Evolutionary conservation across 176 grass and related monocot species (phyloP).

Genomic region (Carex myosuroides): DNA sequence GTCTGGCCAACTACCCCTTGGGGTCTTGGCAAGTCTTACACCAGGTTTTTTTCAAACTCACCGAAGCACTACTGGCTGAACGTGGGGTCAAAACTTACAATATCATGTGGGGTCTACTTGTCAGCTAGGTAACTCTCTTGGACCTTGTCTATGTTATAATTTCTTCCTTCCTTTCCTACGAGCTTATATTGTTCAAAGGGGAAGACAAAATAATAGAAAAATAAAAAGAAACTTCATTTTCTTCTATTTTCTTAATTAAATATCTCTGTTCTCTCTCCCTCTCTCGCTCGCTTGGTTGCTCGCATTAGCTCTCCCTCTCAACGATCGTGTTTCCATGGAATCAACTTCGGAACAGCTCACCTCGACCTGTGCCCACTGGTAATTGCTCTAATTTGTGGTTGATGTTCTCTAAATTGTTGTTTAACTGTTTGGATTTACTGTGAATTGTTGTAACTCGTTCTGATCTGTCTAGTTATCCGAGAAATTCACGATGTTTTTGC

Average conservation of each 20-base stretch:
- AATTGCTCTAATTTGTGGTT: background rate
- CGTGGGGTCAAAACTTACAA: background rate
- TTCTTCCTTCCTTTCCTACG: background rate
- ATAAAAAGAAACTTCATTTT: background rate
- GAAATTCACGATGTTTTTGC: background rate
- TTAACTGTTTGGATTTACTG: background rate
- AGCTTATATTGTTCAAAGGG: background rate
- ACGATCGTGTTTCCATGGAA: no score
- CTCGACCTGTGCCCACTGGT: constrained; percentile 65
- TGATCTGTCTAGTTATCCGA: background rate
- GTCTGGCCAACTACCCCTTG: background rate
- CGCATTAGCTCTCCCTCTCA: background rate
- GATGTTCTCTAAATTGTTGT: background rate
- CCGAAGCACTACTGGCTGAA: background rate
- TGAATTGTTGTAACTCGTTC: background rate
- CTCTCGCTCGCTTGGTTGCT: background rate
- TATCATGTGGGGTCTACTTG: background rate
- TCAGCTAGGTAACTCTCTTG: background rate
- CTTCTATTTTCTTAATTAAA: background rate
- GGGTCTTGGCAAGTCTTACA: background rate
- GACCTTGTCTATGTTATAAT: background rate
- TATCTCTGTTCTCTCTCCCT: background rate
- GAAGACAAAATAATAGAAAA: background rate
- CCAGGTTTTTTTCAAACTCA: background rate
- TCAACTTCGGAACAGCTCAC: constrained; percentile 21